Base-by-base conservation (phyloP, 495 filamentous ascomycete species). In the Talaromyces ruber region DNA sequence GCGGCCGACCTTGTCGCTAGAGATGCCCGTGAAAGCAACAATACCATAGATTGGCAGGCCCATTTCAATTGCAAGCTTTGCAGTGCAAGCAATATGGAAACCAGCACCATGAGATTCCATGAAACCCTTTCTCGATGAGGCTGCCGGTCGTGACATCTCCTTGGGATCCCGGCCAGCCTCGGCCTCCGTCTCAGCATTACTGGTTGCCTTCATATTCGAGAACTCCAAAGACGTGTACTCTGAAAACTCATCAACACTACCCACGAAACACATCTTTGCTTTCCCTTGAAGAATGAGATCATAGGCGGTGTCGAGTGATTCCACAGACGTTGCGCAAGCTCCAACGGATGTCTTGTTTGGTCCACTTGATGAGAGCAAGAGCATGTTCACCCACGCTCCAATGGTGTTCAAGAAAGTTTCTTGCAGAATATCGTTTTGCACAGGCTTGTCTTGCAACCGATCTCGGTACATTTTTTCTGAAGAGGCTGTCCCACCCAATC, bases 331-430 rank as follows among this genome's bases (percentile, higher is more conserved):
- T 16, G 53, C 62, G 1, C 67, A 67, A 6, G 68, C 68, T 45
- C 68, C 69, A 12, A 64, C 54, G 12, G 68, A 63, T 6, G 65
- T 61, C 24, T 63, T 63, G 32, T 66, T 71, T 2, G 68, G 68
- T 3, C 68, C 68, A 6, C 61, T 54, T 1, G 68, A 59, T 6
- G 51, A 60, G 5, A 70, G 56, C 3, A 71, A 54, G 18, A 71
- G 52, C 63, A 71, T 64, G 47, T 70, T 70, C n/a, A 68, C 64
- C 68, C 68, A 70, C 1, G 68, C 68, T 9, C 37, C 64, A 6
- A 54, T 32, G 12, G 68, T 66, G 28, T 71, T 71, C 67, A 26
- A 9, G 65, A 67, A 66, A 1, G 68, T 56, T 51, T 71, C 68
- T 53, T 65, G 63, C 16, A 71, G 43, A n/a, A 66, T 61, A 57